Evolutionary conservation across 176 grass and related monocot species (phyloP), one percentile per base, ranked within the genome.

Genomic region (Juncus inflexus): DNA sequence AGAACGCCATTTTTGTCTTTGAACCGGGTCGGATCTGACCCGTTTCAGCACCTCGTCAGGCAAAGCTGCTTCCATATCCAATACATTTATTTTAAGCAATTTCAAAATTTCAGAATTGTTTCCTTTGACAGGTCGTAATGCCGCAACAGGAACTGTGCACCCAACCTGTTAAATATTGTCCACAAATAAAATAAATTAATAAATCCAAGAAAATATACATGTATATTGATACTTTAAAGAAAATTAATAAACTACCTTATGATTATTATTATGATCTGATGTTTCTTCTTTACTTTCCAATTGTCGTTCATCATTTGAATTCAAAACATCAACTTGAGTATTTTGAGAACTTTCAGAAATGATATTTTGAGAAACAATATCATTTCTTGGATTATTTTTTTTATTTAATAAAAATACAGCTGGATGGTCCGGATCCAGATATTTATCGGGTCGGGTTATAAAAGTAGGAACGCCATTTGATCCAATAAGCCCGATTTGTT

Each of bases 31-130:
- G 61, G 66, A 81, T 62, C 81, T 97, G 7, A 82, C 86, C 41
- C 77, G 72, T 64, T 64, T 91, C 47, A 91, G 65, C 62, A 87
- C 79, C 77, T 91, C 87, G 5, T 81, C 80, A 42, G 92, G 82
- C 58, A 97, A 75, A 54, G 80, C 85, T 58, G 92, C 87, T 50
- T 97, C 92, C 66, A 97, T 83, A 76, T 97, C 87, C 67, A 97
- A 84, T 60, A 97, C 84, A 69, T 89, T 89, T 55, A 79, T 84
- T 80, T 97, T 97, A 40, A 89, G 74, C 66, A 73, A 83, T 74
- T 81, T 91, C 50, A 91, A 64, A 56, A 97, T 80, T 71, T 86
- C 79, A 81, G 61, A 75, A 36, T 81, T 89, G 67, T 85, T 91
- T 73, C 87, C 92, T 56, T 68, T 75, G 65, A 97, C 59, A 55